Conservation (phyloP, 2,329 filamentous ascomycete species). For the Neofusicoccum laricinum region DNA sequence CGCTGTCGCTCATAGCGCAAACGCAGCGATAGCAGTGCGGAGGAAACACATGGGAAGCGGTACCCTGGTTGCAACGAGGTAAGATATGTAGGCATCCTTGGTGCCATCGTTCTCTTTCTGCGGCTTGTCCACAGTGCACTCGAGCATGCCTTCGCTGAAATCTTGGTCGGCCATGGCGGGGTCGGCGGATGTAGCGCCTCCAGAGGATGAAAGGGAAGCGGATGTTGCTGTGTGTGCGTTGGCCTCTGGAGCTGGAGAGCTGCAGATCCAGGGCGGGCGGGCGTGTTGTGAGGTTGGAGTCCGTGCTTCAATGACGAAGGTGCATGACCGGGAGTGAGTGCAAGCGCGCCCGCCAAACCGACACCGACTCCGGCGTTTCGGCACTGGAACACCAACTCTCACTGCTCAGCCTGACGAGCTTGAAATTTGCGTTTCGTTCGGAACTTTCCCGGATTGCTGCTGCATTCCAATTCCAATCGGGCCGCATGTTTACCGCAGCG, state of each 20-base stretch:
- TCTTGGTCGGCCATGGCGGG: slow-evolving; percentile 18
- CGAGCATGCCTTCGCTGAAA: slow-evolving; percentile 63
- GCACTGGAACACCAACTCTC: neutral
- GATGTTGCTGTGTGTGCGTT: neutral
- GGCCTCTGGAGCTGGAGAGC: slow-evolving; percentile 13
- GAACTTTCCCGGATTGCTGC: neutral
- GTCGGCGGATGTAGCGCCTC: neutral
- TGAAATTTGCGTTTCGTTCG: neutral
- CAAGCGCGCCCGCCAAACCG: neutral
- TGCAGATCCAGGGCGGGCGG: slow-evolving; percentile 17
- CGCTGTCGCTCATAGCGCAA: neutral
- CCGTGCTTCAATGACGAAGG: slow-evolving; percentile 16
- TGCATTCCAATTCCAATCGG: neutral
- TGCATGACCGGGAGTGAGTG: neutral
- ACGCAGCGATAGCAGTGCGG: neutral
- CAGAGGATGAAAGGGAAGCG: neutral
- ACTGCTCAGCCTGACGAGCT: neutral
- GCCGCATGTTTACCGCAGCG: neutral
- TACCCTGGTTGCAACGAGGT: slow-evolving; percentile 88
- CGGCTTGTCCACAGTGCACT: slow-evolving; percentile 78
- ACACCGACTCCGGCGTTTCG: neutral
- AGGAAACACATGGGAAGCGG: neutral
- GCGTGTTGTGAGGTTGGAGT: slow-evolving; percentile 15
- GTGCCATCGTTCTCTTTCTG: slow-evolving; percentile 95
- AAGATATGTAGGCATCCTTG: slow-evolving; percentile 95